phyloP scores from a whole-genome alignment of 176 grass and related monocot genomes.

The Phoenix dactylifera region DNA sequence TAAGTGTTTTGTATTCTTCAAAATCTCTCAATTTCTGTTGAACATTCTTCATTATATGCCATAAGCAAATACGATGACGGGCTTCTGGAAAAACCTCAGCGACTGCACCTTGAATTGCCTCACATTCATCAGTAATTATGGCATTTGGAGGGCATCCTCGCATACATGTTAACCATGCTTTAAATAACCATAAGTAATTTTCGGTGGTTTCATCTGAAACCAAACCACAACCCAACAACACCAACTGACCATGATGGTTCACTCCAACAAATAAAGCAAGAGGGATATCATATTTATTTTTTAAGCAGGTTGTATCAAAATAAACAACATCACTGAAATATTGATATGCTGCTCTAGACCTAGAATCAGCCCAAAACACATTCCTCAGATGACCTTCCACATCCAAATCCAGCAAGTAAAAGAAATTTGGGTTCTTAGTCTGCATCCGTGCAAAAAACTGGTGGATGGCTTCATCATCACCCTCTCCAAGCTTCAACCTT shows the following conservation, averaged over 20 bases:
- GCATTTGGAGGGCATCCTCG: conserved; percentile 36
- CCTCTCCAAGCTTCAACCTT: conserved; percentile 43
- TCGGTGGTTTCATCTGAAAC: conserved; percentile 69
- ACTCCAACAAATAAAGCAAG: conserved; percentile 55
- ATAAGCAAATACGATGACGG: conserved; percentile 53
- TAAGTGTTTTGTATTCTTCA: conserved; percentile 35
- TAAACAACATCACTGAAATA: conserved; percentile 57
- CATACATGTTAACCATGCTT: conserved; percentile 63
- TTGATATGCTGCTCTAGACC: conserved; percentile 45
- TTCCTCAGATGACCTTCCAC: conserved; percentile 59
- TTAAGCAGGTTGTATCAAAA: conserved; percentile 53
- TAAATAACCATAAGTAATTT: conserved; percentile 64
- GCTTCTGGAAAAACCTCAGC: conserved; percentile 40
- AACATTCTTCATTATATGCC: conserved; percentile 38
- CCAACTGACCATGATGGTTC: conserved; percentile 62
- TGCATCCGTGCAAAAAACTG: conserved; percentile 54
- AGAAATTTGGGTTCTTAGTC: conserved; percentile 55
- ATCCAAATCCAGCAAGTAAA: conserved; percentile 69
- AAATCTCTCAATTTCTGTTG: conserved; percentile 36
- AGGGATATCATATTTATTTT: conserved; percentile 40
- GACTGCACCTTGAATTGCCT: conserved; percentile 41
- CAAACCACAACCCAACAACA: conserved; percentile 64
- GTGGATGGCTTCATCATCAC: conserved; percentile 35
- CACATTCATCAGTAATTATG: conserved; percentile 50
- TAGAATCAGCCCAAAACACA: conserved; percentile 72